These are phyloP conservation scores for Picea sitchensis DNA, from an alignment of 75 land plant genomes.

Conservation along the genomic window DNA sequence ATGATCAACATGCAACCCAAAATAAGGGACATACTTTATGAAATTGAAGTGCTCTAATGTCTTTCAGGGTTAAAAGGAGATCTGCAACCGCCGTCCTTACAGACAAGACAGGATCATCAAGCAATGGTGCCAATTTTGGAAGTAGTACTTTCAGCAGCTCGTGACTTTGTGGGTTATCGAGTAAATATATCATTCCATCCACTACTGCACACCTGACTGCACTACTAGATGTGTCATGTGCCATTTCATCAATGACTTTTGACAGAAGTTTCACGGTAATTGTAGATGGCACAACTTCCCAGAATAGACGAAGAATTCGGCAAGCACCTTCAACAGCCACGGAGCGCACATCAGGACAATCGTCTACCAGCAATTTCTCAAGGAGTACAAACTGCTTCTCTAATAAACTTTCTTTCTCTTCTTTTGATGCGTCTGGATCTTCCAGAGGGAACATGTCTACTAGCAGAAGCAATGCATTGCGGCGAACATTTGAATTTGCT, in stretches of 20 bases:
- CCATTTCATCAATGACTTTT: conserved; percentile 66
- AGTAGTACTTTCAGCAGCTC: conserved; percentile 74
- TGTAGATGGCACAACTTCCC: conserved; percentile 82
- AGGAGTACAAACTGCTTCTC: conserved; percentile 74
- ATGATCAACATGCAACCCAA: background rate
- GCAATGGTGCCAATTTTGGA: conserved; percentile 57
- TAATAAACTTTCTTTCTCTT: conserved; percentile 67
- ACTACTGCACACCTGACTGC: conserved; percentile 65
- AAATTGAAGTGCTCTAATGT: conserved; percentile 58
- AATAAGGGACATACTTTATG: conserved; percentile 46
- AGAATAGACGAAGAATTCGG: conserved; percentile 70
- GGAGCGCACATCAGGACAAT: conserved; percentile 70
- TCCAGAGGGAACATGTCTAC: conserved; percentile 84
- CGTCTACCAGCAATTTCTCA: conserved; percentile 71
- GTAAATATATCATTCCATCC: conserved; percentile 73
- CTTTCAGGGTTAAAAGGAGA: conserved; percentile 65
- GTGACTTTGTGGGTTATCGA: conserved; percentile 81
- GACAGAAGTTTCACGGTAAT: conserved; percentile 60
- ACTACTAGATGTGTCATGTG: conserved; percentile 55
- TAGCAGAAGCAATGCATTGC: conserved; percentile 77
- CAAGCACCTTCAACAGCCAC: conserved; percentile 86
- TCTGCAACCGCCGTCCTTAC: conserved; percentile 59
- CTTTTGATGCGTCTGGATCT: conserved; percentile 82
- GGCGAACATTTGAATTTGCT: conserved; percentile 89
- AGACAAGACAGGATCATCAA: conserved; percentile 49